Evolutionary conservation across 768 basidiomycete species (phyloP).

Genomic region (Dioszegia hungarica): DNA sequence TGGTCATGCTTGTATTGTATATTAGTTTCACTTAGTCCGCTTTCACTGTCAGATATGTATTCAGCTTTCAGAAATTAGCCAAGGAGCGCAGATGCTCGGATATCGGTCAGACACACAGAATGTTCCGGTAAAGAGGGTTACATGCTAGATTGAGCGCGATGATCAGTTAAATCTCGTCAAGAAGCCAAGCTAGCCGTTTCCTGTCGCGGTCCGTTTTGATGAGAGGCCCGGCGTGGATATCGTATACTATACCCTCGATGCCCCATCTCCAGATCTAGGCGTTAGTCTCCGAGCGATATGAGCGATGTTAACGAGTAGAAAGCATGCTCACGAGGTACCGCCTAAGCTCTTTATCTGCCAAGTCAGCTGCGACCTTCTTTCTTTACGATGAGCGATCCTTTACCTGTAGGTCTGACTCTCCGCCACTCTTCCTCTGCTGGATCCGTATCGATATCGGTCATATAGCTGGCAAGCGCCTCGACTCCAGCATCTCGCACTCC

Average conservation of each 20-base stretch:
- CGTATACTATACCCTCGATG: conserved; percentile 51
- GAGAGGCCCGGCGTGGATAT: conserved; percentile 26
- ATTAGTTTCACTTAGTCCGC: no score
- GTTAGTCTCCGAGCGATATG: background rate
- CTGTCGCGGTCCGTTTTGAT: conserved; percentile 21
- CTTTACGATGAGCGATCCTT: background rate
- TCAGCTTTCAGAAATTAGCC: no score
- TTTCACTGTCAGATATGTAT: no score
- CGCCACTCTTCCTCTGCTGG: conserved; percentile 58
- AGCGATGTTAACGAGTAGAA: background rate
- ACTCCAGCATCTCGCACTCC: conserved; percentile 9
- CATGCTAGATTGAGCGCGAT: no score
- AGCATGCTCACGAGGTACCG: conserved; percentile 58
- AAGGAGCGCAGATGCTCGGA: no score
- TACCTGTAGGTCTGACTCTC: conserved; percentile 54
- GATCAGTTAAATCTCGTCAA: no score
- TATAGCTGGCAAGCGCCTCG: conserved; percentile 35
- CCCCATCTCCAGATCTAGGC: conserved; percentile 71
- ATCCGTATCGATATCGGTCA: conserved; percentile 32
- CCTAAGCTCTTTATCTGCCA: conserved; percentile 63
- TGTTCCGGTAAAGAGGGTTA: no score
- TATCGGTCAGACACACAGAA: no score
- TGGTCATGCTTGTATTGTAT: no score
- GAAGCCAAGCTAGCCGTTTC: conserved; percentile 6
- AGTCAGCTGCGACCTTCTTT: background rate